These are phyloP conservation scores for Pholiota adiposa DNA, from an alignment of 1,284 basidiomycete genomes.

Conservation along the genomic window DNA sequence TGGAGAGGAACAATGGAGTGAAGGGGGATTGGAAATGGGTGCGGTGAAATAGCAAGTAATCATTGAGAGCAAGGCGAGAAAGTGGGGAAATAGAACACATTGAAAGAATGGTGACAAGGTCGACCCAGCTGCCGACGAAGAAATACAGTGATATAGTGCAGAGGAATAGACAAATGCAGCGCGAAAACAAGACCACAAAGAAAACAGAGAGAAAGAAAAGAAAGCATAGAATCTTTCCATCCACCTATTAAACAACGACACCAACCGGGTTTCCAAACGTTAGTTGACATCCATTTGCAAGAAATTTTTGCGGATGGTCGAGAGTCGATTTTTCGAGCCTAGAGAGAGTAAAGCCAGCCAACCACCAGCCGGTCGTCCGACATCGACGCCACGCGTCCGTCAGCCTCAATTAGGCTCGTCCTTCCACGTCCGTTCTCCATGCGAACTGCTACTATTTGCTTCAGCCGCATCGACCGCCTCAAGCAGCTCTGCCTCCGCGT, in stretches of 20 bases:
- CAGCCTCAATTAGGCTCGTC: neutral
- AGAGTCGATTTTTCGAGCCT: neutral
- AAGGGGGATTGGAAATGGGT: neutral
- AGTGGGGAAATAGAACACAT: neutral
- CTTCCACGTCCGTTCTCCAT: constrained; percentile 4
- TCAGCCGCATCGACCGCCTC: constrained; percentile 20
- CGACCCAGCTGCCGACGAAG: neutral
- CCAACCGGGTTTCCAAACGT: neutral
- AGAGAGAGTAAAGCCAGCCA: neutral
- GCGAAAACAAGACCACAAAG: neutral
- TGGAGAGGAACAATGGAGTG: neutral
- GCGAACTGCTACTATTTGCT: constrained; percentile 16
- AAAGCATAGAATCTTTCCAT: neutral
- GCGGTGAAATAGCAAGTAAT: neutral
- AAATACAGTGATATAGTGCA: neutral
- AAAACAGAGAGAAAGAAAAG: neutral
- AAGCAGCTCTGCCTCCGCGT: constrained; percentile 15
- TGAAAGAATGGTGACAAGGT: neutral
- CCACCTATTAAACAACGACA: neutral
- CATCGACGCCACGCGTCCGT: neutral
- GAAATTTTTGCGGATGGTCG: neutral
- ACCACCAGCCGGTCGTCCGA: too few species aligned
- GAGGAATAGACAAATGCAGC: neutral
- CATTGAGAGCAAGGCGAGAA: neutral
- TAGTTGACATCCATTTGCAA: neutral